Conservation (phyloP, 163 green algal genomes). For the Chlamydomonas reinhardtii region DNA sequence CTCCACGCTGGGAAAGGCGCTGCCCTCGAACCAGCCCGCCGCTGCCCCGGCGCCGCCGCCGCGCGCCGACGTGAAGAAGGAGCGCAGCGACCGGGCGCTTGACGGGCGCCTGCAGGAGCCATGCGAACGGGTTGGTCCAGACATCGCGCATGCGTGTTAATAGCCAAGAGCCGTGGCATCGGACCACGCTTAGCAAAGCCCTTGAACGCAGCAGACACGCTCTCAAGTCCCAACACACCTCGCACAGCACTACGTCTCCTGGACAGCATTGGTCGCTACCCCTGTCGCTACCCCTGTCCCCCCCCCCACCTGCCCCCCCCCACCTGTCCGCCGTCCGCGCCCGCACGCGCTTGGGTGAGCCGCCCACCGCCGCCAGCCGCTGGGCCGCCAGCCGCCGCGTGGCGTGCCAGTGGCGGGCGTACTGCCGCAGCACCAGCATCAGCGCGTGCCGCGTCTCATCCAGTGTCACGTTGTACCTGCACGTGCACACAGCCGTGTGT, state of each 20-base stretch:
- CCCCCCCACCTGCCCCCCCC: not conserved
- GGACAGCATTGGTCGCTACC: too few relatives aligned
- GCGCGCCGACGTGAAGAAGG: not conserved
- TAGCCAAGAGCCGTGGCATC: too few relatives aligned
- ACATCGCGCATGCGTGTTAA: too few relatives aligned
- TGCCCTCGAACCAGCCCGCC: not conserved
- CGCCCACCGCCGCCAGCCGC: not conserved
- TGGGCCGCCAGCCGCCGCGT: not conserved
- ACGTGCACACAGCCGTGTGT: too few relatives aligned
- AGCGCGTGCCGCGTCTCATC: slow-evolving; percentile 42
- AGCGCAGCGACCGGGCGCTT: slow-evolving; percentile 14
- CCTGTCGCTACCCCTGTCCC: too few relatives aligned
- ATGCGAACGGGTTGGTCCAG: not conserved
- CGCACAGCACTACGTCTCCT: too few relatives aligned
- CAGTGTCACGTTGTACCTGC: slow-evolving; percentile 5
- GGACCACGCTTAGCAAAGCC: too few relatives aligned
- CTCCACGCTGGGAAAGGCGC: slow-evolving; percentile 13
- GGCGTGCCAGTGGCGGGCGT: slow-evolving; percentile 43
- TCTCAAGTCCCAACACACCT: too few relatives aligned
- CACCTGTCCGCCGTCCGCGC: slow-evolving; percentile 8
- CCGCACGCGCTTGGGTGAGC: not conserved
- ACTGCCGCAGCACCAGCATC: slow-evolving; percentile 54
- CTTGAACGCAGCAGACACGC: too few relatives aligned
- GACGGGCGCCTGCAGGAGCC: slow-evolving; percentile 27
- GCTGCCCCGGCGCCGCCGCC: too few relatives aligned